Conservation (phyloP, 306 rosid genomes). For the Erythrophleum fordii region DNA sequence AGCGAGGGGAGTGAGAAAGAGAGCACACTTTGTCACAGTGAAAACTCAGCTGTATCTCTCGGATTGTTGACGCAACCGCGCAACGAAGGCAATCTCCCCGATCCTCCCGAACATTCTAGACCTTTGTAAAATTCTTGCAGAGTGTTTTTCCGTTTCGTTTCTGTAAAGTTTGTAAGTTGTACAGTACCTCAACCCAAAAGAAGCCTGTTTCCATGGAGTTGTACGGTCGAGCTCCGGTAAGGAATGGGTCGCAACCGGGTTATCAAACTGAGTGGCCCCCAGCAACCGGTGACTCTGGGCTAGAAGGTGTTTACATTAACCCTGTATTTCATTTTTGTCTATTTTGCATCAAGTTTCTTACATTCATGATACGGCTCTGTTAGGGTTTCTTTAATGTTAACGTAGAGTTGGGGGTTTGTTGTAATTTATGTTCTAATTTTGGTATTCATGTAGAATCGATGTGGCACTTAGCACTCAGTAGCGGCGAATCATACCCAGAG, state of each 20-base stretch:
- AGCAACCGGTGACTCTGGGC: constrained; percentile 54
- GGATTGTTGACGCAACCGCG: constrained; percentile 26
- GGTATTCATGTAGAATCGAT: constrained; percentile 60
- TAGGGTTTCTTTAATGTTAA: constrained; percentile 57
- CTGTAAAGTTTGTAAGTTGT: constrained; percentile 31
- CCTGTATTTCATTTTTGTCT: not conserved
- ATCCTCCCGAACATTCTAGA: constrained; percentile 52
- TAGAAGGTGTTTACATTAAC: constrained; percentile 54
- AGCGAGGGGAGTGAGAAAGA: not conserved
- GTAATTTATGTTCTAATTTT: constrained; percentile 15
- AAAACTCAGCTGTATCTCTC: constrained; percentile 32
- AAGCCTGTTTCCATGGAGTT: constrained; percentile 54
- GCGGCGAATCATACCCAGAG: constrained; percentile 81
- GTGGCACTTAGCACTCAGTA: constrained; percentile 72
- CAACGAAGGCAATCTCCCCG: constrained; percentile 42
- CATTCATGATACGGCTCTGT: not conserved
- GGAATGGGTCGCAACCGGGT: constrained; percentile 64
- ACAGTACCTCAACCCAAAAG: constrained; percentile 24
- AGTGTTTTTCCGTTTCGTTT: not conserved
- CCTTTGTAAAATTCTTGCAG: constrained; percentile 25
- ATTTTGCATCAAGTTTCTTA: not conserved
- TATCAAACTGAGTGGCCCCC: constrained; percentile 74
- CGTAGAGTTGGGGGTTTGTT: constrained; percentile 46
- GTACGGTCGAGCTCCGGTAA: constrained; percentile 65
- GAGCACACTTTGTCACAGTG: constrained; percentile 41